Base-by-base conservation (phyloP, 768 basidiomycete genomes). In the Pleurotus djamor region DNA sequence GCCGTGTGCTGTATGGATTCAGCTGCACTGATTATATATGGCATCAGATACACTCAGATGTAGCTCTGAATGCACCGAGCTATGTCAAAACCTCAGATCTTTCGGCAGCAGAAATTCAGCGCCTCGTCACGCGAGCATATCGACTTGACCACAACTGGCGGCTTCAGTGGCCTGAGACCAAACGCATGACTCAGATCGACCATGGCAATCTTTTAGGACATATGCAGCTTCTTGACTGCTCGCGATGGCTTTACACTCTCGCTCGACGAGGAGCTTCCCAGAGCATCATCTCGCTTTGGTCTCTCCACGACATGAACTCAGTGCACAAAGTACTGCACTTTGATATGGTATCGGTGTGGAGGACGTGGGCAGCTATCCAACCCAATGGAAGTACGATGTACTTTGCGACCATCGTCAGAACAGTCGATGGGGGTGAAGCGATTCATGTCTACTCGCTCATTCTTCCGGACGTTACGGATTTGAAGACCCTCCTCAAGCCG, bases 1-100 rank as follows among this genome's bases (percentile, higher is more conserved):
- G 83, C 77, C 86, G 85, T 79, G 79, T 71, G 60, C 69, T 85
- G 59, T 79, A 87, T 71, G 76, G 77, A n/a, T 76, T 81, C 45
- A 77, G 76, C 12, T 75, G 74, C 51, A 69, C 69, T 43, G 80
- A 87, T 65, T 84, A 83, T 67, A 68, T 84, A 41, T 86, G 84
- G 84, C 85, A 82, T 68, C 74, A 75, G 36, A 63, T 82, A 59
- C 72, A 73, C 37, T 60, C 81, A 35, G 77, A 80, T 65, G 66
- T 86, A 35, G 80, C 83, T 56, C 67, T 79, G 57, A 79, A 84
- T 65, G 65, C 81, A 0, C 76, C 79, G 33, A 60, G 64, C 13
- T 70, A 76, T 51, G 63, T 59, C 12, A 64, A 69, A 57, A 62
- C 72, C 6, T 58, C 62, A n/a, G 57, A 72, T 5, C 70, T 85